Evolutionary conservation across 257 asterid genomes (phyloP).

Genomic region (Verbascum thapsus): DNA sequence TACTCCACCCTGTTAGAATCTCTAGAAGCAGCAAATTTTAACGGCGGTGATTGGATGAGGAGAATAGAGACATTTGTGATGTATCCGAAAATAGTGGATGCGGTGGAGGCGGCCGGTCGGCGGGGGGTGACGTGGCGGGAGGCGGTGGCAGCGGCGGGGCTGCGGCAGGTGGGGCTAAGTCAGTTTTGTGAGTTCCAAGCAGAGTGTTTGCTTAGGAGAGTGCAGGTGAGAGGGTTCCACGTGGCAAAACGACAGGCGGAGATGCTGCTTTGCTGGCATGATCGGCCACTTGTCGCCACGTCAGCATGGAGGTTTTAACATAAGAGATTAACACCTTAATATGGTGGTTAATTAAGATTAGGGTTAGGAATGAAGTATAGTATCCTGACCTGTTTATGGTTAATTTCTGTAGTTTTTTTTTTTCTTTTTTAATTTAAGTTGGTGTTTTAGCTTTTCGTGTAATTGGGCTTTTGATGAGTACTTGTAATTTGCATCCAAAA

Average conservation of each 20-base stretch:
- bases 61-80: constrained; percentile 72
- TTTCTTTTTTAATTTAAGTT: constrained; percentile 7
- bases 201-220: constrained; percentile 70
- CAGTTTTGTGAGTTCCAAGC: constrained; percentile 86
- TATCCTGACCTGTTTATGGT: constrained; percentile 26
- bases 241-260: constrained; percentile 82
- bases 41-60: constrained; percentile 60
- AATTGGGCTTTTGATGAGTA: too few relatives aligned
- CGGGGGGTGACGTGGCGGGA: constrained; percentile 71
- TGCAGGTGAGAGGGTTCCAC: constrained; percentile 84
- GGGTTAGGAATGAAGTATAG: constrained; percentile 3
- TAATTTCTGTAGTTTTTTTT: constrained; percentile 15
- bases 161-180: constrained; percentile 78
- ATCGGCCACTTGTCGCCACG: constrained; percentile 80
- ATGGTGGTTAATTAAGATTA: constrained; percentile 13
- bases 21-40: constrained; percentile 63
- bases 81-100: constrained; percentile 73
- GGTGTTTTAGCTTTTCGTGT: constrained; percentile 14
- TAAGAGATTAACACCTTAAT: background rate
- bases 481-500: too few relatives aligned
- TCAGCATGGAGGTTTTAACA: constrained; percentile 83
- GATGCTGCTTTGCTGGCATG: constrained; percentile 98
- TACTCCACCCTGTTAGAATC: constrained; percentile 82
- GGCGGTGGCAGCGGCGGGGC: constrained; percentile 73
- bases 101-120: constrained; percentile 61